Evolutionary conservation across 768 basidiomycete species (phyloP).

Genomic region (Mycena filopes): DNA sequence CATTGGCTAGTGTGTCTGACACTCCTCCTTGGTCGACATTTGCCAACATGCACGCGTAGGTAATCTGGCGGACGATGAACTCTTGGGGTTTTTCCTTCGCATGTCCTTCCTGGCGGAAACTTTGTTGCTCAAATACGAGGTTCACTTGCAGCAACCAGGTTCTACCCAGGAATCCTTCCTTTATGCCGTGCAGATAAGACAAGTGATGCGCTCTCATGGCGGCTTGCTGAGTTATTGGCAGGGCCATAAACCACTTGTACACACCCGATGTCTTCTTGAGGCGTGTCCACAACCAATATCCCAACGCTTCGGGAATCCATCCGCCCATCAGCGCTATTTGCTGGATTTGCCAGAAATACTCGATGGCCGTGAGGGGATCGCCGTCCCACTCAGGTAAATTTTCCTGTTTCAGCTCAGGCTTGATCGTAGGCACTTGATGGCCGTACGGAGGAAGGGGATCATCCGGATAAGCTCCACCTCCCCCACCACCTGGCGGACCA

Average conservation of each 20-base stretch:
- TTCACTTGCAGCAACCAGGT: background rate
- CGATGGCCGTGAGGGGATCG: background rate
- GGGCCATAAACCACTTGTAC: background rate
- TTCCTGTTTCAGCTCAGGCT: conserved; percentile 1
- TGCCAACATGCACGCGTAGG: background rate
- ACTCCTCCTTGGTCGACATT: background rate
- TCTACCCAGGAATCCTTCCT: background rate
- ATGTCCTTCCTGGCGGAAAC: background rate
- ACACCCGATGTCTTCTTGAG: background rate
- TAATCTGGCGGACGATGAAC: background rate
- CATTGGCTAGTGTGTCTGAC: no score
- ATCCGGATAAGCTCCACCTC: no score
- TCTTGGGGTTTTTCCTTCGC: background rate
- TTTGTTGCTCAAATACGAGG: background rate
- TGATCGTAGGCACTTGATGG: background rate
- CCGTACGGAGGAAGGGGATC: background rate
- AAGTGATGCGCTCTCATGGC: background rate
- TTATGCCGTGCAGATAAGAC: background rate
- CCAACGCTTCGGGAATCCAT: background rate
- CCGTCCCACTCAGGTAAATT: conserved; percentile 7
- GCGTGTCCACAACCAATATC: background rate
- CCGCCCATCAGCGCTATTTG: background rate
- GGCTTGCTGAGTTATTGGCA: background rate
- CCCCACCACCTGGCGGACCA: no score
- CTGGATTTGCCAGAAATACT: background rate